Evolutionary conservation across 176 grass and related monocot genomes (phyloP).

Genomic region (Triticum urartu): DNA sequence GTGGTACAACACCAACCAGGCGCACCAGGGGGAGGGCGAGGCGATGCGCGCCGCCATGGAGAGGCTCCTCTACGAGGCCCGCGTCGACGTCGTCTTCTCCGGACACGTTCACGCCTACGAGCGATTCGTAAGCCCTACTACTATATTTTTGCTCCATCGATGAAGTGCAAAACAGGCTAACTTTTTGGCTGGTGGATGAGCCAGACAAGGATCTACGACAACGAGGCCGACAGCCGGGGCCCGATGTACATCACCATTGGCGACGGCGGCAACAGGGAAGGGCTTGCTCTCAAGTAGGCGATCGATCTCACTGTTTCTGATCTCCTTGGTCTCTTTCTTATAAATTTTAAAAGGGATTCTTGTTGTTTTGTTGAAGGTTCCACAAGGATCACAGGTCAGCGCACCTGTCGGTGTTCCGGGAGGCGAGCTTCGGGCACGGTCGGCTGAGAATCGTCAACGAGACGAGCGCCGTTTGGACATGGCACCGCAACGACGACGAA

Average conservation of each 20-base stretch:
- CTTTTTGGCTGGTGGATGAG: not conserved
- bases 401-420: conserved; percentile 59
- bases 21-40: conserved; percentile 77
- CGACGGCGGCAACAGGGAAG: conserved; percentile 83
- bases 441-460: conserved; percentile 47
- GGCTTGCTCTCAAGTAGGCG: conserved; percentile 58
- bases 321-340: not conserved
- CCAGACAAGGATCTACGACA: conserved; percentile 63
- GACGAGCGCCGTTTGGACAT: conserved; percentile 67
- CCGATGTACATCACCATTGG: conserved; percentile 76
- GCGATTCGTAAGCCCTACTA: conserved; percentile 53
- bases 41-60: conserved; percentile 62
- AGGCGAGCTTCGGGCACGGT: conserved; percentile 86
- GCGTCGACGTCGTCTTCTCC: conserved; percentile 71
- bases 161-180: not conserved
- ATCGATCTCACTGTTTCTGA: not conserved
- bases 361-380: conserved; percentile 41
- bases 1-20: conserved; percentile 78
- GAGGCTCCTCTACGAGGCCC: conserved; percentile 42
- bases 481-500: conserved; percentile 74
- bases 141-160: not conserved
- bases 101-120: conserved; percentile 84
- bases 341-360: not conserved
- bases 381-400: conserved; percentile 50
- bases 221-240: conserved; percentile 42